phyloP scores from a whole-genome alignment of 768 basidiomycete species.

The Leucosporidium creatinivorum region DNA sequence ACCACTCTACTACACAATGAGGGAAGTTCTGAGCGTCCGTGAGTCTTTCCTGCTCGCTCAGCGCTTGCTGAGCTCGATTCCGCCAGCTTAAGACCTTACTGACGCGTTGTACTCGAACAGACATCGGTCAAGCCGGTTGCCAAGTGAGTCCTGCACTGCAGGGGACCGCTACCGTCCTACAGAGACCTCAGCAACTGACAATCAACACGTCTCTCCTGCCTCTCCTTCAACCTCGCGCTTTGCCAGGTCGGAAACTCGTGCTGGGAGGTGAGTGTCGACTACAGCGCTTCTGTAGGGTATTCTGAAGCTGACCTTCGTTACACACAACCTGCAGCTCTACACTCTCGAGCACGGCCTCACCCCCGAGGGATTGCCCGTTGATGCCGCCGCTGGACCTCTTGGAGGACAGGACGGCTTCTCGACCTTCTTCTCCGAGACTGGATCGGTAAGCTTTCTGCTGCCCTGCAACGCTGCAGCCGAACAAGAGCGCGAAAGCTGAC shows the following conservation, averaged over 20 bases:
- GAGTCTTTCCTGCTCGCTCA: too few relatives aligned
- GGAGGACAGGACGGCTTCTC: slow-evolving; percentile 75
- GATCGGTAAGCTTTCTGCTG: slow-evolving; percentile 48
- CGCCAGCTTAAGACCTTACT: neutral
- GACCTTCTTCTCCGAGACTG: slow-evolving; percentile 99
- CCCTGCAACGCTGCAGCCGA: slow-evolving; percentile 49
- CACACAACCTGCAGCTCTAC: slow-evolving; percentile 63
- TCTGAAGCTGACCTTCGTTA: slow-evolving; percentile 40
- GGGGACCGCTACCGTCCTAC: slow-evolving; percentile 20
- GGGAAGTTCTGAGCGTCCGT: too few relatives aligned
- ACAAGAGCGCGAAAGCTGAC: slow-evolving; percentile 44
- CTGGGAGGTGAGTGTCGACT: slow-evolving; percentile 56
- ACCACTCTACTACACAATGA: too few relatives aligned
- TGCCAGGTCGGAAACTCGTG: slow-evolving; percentile 80
- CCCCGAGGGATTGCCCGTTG: slow-evolving; percentile 34
- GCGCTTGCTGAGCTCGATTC: too few relatives aligned
- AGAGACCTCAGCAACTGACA: slow-evolving; percentile 30
- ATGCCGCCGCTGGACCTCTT: slow-evolving; percentile 26
- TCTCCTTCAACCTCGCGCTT: slow-evolving; percentile 23
- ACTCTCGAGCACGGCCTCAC: slow-evolving; percentile 90
- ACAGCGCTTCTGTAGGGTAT: neutral
- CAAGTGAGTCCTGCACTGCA: slow-evolving; percentile 52
- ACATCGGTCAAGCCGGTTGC: slow-evolving; percentile 98
- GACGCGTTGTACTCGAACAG: slow-evolving; percentile 37
- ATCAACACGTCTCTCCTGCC: neutral